These are phyloP conservation scores for Penicillium janthinellum DNA, from an alignment of 2,329 filamentous ascomycete genomes.

Conservation along the genomic window DNA sequence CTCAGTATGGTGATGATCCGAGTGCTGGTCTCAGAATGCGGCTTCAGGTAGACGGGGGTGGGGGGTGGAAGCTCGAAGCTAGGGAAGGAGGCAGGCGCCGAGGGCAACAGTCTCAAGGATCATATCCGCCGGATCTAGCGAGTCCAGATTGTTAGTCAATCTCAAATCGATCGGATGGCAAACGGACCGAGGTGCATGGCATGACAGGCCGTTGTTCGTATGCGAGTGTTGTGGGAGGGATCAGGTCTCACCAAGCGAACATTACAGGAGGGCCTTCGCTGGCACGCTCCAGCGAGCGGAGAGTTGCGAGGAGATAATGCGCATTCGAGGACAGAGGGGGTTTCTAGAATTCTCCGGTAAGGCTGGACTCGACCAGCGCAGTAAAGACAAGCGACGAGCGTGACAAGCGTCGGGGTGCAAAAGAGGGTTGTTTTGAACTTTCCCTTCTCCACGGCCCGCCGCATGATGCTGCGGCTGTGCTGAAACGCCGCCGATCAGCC, in stretches of 20 bases:
- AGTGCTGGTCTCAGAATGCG: constrained; percentile 22
- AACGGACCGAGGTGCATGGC: not conserved
- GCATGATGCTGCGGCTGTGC: constrained; percentile 39
- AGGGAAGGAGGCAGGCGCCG: constrained; percentile 37
- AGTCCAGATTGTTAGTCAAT: constrained; percentile 16
- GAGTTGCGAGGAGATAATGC: constrained; percentile 6
- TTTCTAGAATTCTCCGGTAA: not conserved
- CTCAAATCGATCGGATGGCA: constrained; percentile 10
- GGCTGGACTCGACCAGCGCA: not conserved
- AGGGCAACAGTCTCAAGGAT: constrained; percentile 32
- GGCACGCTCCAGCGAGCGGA: constrained; percentile 23
- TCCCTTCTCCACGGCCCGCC: constrained; percentile 38
- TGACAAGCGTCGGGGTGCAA: constrained; percentile 14
- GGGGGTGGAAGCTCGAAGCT: constrained; percentile 18
- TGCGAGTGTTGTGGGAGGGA: constrained; percentile 18
- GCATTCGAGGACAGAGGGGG: constrained; percentile 10
- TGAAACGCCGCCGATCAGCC: constrained; percentile 38
- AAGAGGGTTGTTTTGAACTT: constrained; percentile 39
- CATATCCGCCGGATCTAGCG: constrained; percentile 36
- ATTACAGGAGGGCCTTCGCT: constrained; percentile 33
- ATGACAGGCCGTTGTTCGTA: constrained; percentile 15
- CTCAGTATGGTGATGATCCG: constrained; percentile 14
- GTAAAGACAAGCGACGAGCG: constrained; percentile 1
- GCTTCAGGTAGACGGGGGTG: constrained; percentile 27
- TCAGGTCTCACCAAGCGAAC: constrained; percentile 26